phyloP scores from a whole-genome alignment of 2,329 filamentous ascomycete genomes.

The Cryphonectria nitschkei region DNA sequence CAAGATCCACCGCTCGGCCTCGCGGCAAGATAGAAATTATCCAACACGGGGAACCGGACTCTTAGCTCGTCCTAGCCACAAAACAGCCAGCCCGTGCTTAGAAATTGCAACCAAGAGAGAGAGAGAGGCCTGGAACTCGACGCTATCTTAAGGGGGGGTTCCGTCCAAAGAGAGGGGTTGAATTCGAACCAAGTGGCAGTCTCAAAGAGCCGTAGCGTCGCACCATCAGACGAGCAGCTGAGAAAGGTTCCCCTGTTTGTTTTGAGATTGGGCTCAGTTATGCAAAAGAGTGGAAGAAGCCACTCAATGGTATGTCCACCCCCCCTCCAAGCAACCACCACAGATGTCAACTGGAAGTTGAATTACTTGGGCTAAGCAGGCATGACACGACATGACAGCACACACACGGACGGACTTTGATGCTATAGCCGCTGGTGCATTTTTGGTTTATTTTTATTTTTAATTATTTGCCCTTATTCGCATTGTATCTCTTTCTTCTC shows the following conservation, averaged over 20 bases:
- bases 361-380: constrained; percentile 2
- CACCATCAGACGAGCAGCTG: constrained; percentile 20
- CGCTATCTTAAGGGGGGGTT: not conserved
- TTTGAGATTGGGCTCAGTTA: constrained; percentile 19
- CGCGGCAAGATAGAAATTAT: not conserved
- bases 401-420: not conserved
- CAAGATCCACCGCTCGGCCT: not conserved
- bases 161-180: not conserved
- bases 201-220: constrained; percentile 22
- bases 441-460: not conserved
- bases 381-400: not conserved
- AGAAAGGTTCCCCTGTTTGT: constrained; percentile 16
- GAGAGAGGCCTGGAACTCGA: not conserved
- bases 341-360: too few species aligned
- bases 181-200: not conserved
- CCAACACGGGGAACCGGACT: not conserved
- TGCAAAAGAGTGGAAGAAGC: not conserved
- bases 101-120: too few species aligned
- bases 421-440: not conserved
- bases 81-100: not conserved
- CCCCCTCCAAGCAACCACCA: too few species aligned
- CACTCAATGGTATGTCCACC: too few species aligned
- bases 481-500: not conserved
- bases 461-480: too few species aligned
- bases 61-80: not conserved